Evolutionary conservation across 1,139 yeast genomes (phyloP), one percentile per base, ranked within the genome.

Genomic region (Candida sp.): DNA sequence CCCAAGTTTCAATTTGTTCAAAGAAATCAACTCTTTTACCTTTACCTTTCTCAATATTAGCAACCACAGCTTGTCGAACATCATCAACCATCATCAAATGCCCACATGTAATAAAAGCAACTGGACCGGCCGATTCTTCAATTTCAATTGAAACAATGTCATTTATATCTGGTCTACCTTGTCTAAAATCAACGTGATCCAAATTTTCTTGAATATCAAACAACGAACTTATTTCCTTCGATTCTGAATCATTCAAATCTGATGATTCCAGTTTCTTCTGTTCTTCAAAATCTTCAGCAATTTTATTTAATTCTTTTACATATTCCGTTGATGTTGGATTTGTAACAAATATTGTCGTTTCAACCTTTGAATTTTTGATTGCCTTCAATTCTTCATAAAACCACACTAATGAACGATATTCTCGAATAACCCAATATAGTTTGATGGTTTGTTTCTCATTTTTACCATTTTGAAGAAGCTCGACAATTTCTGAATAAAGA

Each of bases 11-110:
- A 42, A 69, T 56, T 45, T 67, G 73, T 52, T 76, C 81, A 48
- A 56, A 75, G 48, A 71, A 66, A 44, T 76, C 81, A n/a, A 76
- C 60, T 40, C 79, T 59, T 42, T 64, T 66, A 6, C 53, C 51
- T 9, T 59, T 58, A 2, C 57, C 48, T 42, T 59, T 50, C 40
- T 50, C 57, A 11, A 66, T 53, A 42, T 60, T 52, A 33, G 56
- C 44, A 8, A 60, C 65, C 22, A 66, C 68, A 1, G 60, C 54
- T n/a, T 58, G 55, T 46, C 73, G 72, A 11, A 76, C 57, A 35
- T 69, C 72, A 57, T 82, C 87, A 35, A 68, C 73, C 73, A 75
- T 66, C 9, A 57, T 56, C 21, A 78, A 74, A 46, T 73, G 77
- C 2, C 77, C 79, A 57, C 81, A 77, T 1, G 73, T 63, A 25